phyloP scores from a whole-genome alignment of 2,329 filamentous ascomycete species.

The Penicillium occitanis region DNA sequence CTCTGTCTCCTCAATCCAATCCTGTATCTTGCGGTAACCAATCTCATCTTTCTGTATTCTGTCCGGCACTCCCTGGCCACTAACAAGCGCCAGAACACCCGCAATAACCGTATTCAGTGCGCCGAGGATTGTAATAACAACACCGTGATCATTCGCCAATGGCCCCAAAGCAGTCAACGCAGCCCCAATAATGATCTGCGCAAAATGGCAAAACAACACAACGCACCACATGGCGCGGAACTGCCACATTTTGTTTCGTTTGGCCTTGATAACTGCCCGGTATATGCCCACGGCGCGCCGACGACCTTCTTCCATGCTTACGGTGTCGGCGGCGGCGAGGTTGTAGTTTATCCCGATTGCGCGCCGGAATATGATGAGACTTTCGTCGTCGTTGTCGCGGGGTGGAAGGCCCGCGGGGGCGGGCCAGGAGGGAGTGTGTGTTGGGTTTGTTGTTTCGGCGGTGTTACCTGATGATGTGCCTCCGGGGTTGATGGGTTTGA shows the following conservation, averaged over 20 bases:
- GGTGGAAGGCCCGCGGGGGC: constrained; percentile 13
- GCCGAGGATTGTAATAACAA: constrained; percentile 59
- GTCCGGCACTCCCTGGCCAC: constrained; percentile 53
- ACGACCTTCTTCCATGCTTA: constrained; percentile 22
- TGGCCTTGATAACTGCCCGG: constrained; percentile 14
- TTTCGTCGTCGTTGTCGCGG: constrained; percentile 17
- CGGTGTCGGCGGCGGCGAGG: constrained; percentile 14
- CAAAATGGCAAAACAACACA: constrained; percentile 20
- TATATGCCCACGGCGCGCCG: constrained; percentile 19
- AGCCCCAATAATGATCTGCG: constrained; percentile 52
- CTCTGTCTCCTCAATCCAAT: constrained; percentile 54
- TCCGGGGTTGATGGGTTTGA: background rate
- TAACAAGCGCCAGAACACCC: constrained; percentile 59
- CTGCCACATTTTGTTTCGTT: constrained; percentile 10
- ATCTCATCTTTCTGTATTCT: constrained; percentile 49
- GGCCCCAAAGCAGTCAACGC: constrained; percentile 51
- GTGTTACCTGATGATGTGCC: too few relatives aligned
- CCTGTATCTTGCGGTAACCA: constrained; percentile 50
- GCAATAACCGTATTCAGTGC: constrained; percentile 64
- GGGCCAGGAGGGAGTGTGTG: constrained; percentile 11
- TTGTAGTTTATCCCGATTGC: constrained; percentile 22
- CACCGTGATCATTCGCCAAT: constrained; percentile 48
- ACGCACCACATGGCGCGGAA: constrained; percentile 16
- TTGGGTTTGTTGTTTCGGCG: background rate
- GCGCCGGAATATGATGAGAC: constrained; percentile 20